These are phyloP conservation scores for Arthrobotrys megalospora DNA, from an alignment of 2,329 filamentous ascomycete species.

Conservation along the genomic window DNA sequence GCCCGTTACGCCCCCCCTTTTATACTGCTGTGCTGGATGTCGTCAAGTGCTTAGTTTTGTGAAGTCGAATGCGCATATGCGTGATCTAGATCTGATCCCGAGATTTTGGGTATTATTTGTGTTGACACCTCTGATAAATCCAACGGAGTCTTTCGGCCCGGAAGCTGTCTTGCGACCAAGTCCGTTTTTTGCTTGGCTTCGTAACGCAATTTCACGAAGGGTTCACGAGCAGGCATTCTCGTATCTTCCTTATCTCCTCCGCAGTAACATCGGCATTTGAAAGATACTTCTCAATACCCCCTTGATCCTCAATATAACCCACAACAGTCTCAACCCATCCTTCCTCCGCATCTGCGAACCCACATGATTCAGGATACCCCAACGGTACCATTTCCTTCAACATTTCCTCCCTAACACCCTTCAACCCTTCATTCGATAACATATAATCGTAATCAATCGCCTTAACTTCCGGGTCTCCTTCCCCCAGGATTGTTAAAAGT, in stretches of 20 bases:
- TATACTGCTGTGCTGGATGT: no score
- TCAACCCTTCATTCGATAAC: conserved; percentile 75
- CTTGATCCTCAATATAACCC: conserved; percentile 76
- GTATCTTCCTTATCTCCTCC: conserved; percentile 27
- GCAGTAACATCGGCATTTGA: conserved; percentile 73
- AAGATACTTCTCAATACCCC: conserved; percentile 78
- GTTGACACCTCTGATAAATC: no score
- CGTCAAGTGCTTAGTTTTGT: no score
- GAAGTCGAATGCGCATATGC: no score
- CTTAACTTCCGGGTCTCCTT: conserved; percentile 64
- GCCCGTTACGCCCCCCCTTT: not conserved
- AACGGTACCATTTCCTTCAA: conserved; percentile 79
- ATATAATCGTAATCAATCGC: conserved; percentile 81
- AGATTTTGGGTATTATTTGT: no score
- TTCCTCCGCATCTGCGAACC: conserved; percentile 78
- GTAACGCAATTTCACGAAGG: not conserved
- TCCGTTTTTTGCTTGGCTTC: not conserved
- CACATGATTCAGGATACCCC: conserved; percentile 75
- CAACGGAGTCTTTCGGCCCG: not conserved
- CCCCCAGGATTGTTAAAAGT: conserved; percentile 74
- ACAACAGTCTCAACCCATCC: conserved; percentile 76
- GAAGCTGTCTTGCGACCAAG: not conserved
- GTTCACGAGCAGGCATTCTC: conserved; percentile 32
- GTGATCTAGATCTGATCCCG: no score
- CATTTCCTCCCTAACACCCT: conserved; percentile 75